Conservation (phyloP, 208 protist species). For the Lotmaria passim region DNA sequence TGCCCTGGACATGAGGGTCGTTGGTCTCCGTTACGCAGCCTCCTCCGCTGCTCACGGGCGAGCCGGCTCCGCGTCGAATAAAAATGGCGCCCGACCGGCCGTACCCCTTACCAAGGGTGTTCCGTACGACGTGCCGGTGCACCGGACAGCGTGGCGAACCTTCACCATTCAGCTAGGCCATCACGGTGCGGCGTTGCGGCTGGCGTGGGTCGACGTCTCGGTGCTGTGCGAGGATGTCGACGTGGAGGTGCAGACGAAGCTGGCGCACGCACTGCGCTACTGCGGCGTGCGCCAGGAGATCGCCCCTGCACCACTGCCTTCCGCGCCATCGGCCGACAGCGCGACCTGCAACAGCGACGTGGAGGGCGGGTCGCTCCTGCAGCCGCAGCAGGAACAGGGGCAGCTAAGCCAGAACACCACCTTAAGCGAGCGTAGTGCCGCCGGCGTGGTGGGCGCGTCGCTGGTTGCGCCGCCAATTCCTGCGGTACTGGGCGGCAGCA, state of each 20-base stretch:
- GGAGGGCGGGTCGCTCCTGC: neutral
- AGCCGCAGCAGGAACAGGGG: neutral
- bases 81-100: neutral
- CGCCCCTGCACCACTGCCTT: neutral
- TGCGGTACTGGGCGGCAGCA: slow-evolving; percentile 15
- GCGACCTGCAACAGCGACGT: too few species aligned
- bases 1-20: slow-evolving; percentile 14
- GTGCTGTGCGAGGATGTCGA: slow-evolving; percentile 59
- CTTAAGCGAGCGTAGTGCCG: slow-evolving; percentile 6
- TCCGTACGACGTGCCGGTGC: slow-evolving; percentile 48
- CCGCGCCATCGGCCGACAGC: neutral
- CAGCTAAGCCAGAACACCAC: slow-evolving; percentile 11
- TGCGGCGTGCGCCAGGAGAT: slow-evolving; percentile 55
- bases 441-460: neutral
- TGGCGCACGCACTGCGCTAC: slow-evolving; percentile 46
- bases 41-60: neutral
- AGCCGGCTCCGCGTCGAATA: neutral
- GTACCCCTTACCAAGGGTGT: slow-evolving; percentile 29
- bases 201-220: slow-evolving; percentile 56
- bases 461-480: neutral
- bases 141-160: slow-evolving; percentile 39
- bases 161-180: slow-evolving; percentile 56
- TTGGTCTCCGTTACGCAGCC: slow-evolving; percentile 25
- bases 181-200: slow-evolving; percentile 53
- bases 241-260: slow-evolving; percentile 41